These are phyloP conservation scores for Neocatenulostroma microsporum DNA, from an alignment of 2,329 filamentous ascomycete species.

Conservation along the genomic window DNA sequence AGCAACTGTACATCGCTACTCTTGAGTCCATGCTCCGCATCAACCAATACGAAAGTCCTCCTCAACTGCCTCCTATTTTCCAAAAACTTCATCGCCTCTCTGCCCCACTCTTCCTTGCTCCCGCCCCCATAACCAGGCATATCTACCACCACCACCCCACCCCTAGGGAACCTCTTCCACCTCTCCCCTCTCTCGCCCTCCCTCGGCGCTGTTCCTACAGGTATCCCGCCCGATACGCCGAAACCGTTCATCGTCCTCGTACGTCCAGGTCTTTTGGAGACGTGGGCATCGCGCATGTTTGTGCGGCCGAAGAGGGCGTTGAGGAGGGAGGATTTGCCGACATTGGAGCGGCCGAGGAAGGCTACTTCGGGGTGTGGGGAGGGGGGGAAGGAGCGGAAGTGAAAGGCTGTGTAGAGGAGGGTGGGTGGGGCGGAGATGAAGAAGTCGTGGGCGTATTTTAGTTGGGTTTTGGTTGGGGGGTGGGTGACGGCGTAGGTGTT, in stretches of 20 bases:
- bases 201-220: conserved; percentile 12
- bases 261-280: conserved; percentile 52
- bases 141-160: conserved; percentile 54
- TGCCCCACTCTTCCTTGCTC: conserved; percentile 55
- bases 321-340: conserved; percentile 60
- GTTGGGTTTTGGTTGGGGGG: conserved; percentile 30
- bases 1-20: conserved; percentile 52
- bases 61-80: conserved; percentile 54
- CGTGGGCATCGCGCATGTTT: conserved; percentile 41
- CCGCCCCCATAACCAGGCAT: conserved; percentile 65
- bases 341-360: conserved; percentile 63
- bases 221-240: conserved; percentile 41
- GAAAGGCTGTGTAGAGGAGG: conserved; percentile 53
- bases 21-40: conserved; percentile 57
- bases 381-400: conserved; percentile 53
- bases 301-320: conserved; percentile 52
- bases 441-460: conserved; percentile 35
- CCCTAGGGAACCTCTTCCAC: conserved; percentile 28
- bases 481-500: conserved; percentile 26
- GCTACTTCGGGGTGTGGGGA: conserved; percentile 52
- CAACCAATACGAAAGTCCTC: conserved; percentile 57
- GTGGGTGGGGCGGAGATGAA: conserved; percentile 42
- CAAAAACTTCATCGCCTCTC: conserved; percentile 62
- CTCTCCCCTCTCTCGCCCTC: conserved; percentile 20
- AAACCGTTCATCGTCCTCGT: conserved; percentile 62